Conservation (phyloP, 441 rosid species). For the Dalechampia spathulata region DNA sequence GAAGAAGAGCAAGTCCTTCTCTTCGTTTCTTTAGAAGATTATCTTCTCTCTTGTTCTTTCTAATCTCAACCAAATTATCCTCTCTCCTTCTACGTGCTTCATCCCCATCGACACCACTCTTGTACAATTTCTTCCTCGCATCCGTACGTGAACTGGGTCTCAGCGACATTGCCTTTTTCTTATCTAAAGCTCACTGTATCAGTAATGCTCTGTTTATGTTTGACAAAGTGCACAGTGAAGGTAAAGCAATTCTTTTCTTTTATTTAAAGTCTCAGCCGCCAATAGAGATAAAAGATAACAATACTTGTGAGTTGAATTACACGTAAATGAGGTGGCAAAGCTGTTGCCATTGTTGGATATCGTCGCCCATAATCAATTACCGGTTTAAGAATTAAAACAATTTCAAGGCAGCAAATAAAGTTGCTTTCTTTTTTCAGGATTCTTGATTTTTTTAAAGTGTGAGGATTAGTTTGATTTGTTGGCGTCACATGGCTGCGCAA, state of each 20-base stretch:
- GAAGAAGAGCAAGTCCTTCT: conserved; percentile 11
- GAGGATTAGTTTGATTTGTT: too few species aligned
- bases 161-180: not conserved
- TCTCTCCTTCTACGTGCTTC: conserved; percentile 10
- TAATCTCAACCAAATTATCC: conserved; percentile 11
- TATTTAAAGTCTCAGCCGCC: not conserved
- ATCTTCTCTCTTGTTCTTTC: conserved; percentile 11
- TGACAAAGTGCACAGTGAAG: conserved; percentile 2
- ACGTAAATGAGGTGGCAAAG: not conserved
- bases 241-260: not conserved
- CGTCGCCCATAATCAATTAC: conserved; percentile 5
- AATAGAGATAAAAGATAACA: not conserved
- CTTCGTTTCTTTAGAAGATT: conserved; percentile 9
- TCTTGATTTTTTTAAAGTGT: too few species aligned
- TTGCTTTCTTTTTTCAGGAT: too few species aligned
- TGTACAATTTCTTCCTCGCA: conserved; percentile 5
- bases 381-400: too few species aligned
- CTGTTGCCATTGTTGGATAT: conserved; percentile 1
- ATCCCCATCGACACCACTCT: conserved; percentile 7
- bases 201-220: not conserved
- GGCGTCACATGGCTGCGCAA: too few species aligned
- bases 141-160: conserved; percentile 8
- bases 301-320: not conserved
- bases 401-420: too few species aligned
- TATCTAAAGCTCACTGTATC: not conserved